phyloP scores from a whole-genome alignment of 2,329 filamentous ascomycete species.

The Fusarium pseudoanthophilum region DNA sequence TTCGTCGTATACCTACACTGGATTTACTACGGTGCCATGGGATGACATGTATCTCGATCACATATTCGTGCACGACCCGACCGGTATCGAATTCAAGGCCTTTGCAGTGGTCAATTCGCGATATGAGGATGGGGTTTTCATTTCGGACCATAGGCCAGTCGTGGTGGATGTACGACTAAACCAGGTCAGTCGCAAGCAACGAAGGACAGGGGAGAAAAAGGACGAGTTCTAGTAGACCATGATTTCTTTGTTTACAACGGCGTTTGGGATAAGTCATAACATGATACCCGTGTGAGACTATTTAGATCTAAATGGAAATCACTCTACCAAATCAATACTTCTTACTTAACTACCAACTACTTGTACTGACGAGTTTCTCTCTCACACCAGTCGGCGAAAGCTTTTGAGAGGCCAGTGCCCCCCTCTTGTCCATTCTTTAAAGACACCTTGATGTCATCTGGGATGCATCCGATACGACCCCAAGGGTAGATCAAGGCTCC shows the following conservation, averaged over 20 bases:
- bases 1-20: constrained; percentile 46
- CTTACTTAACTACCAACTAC: background rate
- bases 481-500: constrained; percentile 28
- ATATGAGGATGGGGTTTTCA: constrained; percentile 45
- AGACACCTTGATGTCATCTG: constrained; percentile 16
- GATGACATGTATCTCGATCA: constrained; percentile 46
- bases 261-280: constrained; percentile 12
- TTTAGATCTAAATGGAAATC: constrained; percentile 4
- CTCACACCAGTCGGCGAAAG: constrained; percentile 31
- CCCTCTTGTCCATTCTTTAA: constrained; percentile 20
- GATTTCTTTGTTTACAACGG: background rate
- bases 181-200: constrained; percentile 22
- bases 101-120: constrained; percentile 43
- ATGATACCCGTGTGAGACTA: constrained; percentile 25
- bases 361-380: constrained; percentile 8
- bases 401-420: constrained; percentile 5
- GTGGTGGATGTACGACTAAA: constrained; percentile 42
- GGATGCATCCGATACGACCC: constrained; percentile 28
- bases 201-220: background rate
- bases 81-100: constrained; percentile 37
- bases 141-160: constrained; percentile 49
- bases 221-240: background rate
- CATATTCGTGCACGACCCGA: constrained; percentile 46
- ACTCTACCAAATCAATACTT: background rate
- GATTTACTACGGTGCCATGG: constrained; percentile 34